Evolutionary conservation across 768 basidiomycete species (phyloP), one percentile per base, ranked within the genome.

Genomic region (Amanita fuliginea): DNA sequence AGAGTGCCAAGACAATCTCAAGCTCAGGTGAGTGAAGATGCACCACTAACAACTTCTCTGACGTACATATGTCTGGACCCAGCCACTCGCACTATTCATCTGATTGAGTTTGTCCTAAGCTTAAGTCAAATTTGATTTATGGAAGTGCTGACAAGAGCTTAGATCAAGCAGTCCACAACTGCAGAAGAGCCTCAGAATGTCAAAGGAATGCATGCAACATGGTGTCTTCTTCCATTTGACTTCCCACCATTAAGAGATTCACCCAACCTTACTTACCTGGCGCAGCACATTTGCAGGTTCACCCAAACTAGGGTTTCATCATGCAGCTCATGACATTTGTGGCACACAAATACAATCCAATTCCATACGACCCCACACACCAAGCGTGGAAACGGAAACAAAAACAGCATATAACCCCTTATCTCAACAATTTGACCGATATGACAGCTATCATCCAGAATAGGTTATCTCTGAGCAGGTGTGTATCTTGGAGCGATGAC

Each of bases 271-370:
- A n/a, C n/a, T n/a, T n/a, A 26, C 42, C 11, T 24, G n/a, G n/a
- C 13, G 7, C 58, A 72, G 71, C 53, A 37, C 66, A 72, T 30
- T 67, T 67, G 2, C 60, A 65, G 28, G 62, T 69, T 2, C 69
- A 70, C 48, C 73, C 73, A 1, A 75, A 76, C 55, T 73, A 71
- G 51, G 73, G 73, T 1, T 83, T 83, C 56, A 59, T 78, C 57
- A 80, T 69, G 52, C 80, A 83, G 51, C 68, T 83, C 16, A 67
- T 78, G 34, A 62, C 67, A 1, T 83, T 81, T 53, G 66, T 62
- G 22, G 68, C 72, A 9, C 81, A 79, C 53, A 61, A 66, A 36
- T 79, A 73, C 55, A 61, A 65, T 18, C 72, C 76, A 0, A 67
- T 65, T 1, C 65, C 64, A 22, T 58, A 61, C 0, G 68, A 77